Evolutionary conservation across 805 yeast species (phyloP).

Genomic region (Candida namnaoensis): DNA sequence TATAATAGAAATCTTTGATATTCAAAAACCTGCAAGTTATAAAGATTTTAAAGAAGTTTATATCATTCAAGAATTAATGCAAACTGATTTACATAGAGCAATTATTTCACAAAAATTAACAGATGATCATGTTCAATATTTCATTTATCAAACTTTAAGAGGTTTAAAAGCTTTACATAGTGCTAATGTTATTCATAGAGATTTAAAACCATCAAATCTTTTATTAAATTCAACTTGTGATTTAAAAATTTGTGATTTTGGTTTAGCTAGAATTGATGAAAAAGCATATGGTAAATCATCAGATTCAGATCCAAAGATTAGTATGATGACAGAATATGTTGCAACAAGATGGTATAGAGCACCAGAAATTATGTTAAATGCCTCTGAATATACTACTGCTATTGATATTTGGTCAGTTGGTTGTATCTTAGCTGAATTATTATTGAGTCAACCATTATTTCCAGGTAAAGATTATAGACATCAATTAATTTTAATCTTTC

Average conservation of each 20-base stretch:
- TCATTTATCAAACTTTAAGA: constrained; percentile 82
- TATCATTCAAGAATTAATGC: constrained; percentile 82
- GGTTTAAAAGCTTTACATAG: constrained; percentile 88
- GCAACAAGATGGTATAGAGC: constrained; percentile 98
- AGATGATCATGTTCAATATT: constrained; percentile 92
- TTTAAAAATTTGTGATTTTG: constrained; percentile 89
- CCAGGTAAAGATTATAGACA: constrained; percentile 94
- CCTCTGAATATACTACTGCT: constrained; percentile 88
- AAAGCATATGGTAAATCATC: constrained; percentile 19
- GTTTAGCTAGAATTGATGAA: constrained; percentile 54
- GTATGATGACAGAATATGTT: constrained; percentile 92
- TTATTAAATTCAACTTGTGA: constrained; percentile 89
- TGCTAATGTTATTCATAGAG: constrained; percentile 92
- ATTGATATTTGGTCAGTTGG: constrained; percentile 98
- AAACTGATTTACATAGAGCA: constrained; percentile 77
- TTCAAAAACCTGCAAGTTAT: constrained; percentile 73
- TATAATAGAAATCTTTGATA: constrained; percentile 81
- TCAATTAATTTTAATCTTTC: constrained; percentile 78
- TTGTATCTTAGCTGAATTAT: constrained; percentile 87
- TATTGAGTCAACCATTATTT: constrained; percentile 79
- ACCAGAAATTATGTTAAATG: constrained; percentile 94
- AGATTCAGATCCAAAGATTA: constrained; percentile 56
- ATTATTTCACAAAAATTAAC: constrained; percentile 73
- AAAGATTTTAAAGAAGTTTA: constrained; percentile 82
- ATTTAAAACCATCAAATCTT: constrained; percentile 83